phyloP scores from a whole-genome alignment of 345 rosid species.

The Erodium maritimum region DNA sequence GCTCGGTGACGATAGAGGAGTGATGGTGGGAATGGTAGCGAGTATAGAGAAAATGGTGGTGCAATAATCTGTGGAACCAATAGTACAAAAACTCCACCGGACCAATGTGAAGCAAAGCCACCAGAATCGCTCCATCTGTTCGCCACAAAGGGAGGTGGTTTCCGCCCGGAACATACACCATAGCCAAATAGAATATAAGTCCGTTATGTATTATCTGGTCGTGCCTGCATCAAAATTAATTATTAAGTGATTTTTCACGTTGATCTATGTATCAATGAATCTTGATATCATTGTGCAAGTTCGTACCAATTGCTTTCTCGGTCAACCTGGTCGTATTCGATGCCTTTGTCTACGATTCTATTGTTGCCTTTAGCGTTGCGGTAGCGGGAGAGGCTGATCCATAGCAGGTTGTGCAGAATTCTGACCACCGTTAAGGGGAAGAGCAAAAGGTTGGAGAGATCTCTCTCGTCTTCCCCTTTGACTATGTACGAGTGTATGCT shows the following conservation, averaged over 20 bases:
- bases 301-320: conserved; percentile 43
- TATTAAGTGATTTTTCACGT: too few relatives aligned
- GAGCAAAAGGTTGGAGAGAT: conserved; percentile 21
- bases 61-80: conserved; percentile 71
- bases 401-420: conserved; percentile 51
- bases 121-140: conserved; percentile 35
- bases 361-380: conserved; percentile 45
- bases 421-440: conserved; percentile 37
- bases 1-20: conserved; percentile 74
- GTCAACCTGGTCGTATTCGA: conserved; percentile 71
- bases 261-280: too few relatives aligned
- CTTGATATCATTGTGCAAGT: too few relatives aligned
- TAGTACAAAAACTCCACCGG: conserved; percentile 76
- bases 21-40: conserved; percentile 94
- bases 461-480: conserved; percentile 23
- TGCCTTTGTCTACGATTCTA: conserved; percentile 50
- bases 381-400: conserved; percentile 57
- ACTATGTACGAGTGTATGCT: conserved; percentile 22
- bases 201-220: conserved; percentile 60
- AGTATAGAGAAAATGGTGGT: conserved; percentile 73
- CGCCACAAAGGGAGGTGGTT: conserved; percentile 52
- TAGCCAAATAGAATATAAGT: conserved; percentile 26
- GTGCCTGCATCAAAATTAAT: conserved; percentile 32
- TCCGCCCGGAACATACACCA: conserved; percentile 10
- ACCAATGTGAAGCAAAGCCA: conserved; percentile 44